Evolutionary conservation across 2,329 filamentous ascomycete genomes (phyloP).

Genomic region (Aspergillus ibericus): DNA sequence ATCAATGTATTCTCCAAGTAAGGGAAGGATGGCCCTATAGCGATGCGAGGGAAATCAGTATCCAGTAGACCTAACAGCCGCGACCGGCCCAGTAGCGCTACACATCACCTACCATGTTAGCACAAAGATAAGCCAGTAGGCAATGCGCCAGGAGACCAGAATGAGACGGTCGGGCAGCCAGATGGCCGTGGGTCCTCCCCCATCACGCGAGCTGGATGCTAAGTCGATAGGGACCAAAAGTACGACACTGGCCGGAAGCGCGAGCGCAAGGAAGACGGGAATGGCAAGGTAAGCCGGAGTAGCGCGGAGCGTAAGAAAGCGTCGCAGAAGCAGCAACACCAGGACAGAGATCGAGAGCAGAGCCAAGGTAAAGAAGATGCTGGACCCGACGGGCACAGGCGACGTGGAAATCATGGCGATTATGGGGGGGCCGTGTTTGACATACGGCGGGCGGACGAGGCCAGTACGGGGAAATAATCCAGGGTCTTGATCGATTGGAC

Average conservation of each 20-base stretch:
- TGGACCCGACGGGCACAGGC: constrained; percentile 67
- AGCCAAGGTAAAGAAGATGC: constrained; percentile 72
- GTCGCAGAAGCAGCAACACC: constrained; percentile 80
- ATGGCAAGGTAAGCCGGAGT: constrained; percentile 88
- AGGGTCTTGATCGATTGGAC: constrained; percentile 12
- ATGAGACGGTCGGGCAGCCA: constrained; percentile 80
- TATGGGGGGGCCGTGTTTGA: constrained; percentile 13
- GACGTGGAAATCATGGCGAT: constrained; percentile 34
- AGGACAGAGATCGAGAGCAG: constrained; percentile 71
- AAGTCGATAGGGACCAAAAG: constrained; percentile 94
- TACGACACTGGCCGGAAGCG: constrained; percentile 85
- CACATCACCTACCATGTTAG: constrained; percentile 73
- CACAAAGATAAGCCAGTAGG: constrained; percentile 95
- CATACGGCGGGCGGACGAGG: constrained; percentile 9
- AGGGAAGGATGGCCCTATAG: constrained; percentile 80
- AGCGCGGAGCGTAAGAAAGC: constrained; percentile 85
- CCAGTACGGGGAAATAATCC: constrained; percentile 8
- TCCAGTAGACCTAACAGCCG: not conserved
- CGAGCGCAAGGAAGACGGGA: constrained; percentile 94
- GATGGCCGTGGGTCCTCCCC: constrained; percentile 74
- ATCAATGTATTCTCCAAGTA: constrained; percentile 92
- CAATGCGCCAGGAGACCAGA: constrained; percentile 87
- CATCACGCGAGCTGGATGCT: constrained; percentile 75
- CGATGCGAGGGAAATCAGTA: constrained; percentile 10
- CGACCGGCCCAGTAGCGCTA: not conserved